Conservation (phyloP, 495 filamentous ascomycete genomes). For the Talaromyces trachyspermus region DNA sequence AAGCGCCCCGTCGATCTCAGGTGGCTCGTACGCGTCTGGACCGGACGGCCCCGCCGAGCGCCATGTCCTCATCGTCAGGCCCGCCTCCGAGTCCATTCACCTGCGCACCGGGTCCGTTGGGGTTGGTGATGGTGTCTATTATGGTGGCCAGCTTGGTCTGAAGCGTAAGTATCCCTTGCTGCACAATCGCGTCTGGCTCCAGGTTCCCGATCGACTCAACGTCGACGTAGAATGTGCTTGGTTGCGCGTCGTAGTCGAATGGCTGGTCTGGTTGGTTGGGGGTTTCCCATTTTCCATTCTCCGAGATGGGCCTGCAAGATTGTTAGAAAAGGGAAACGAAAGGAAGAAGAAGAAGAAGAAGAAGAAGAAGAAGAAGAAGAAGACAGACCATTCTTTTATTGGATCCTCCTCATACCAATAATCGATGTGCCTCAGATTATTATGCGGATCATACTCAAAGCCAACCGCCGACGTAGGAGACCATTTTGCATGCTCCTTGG, state of each 20-base stretch:
- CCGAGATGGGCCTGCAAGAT: constrained; percentile 66
- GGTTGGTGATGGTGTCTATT: constrained; percentile 61
- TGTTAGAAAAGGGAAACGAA: too few species aligned
- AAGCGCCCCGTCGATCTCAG: constrained; percentile 48
- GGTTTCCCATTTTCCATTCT: constrained; percentile 76
- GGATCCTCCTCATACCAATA: constrained; percentile 91
- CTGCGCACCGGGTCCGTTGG: constrained; percentile 34
- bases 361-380: constrained; percentile 1
- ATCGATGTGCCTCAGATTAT: constrained; percentile 81
- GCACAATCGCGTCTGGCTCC: constrained; percentile 77
- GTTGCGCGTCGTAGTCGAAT: constrained; percentile 86
- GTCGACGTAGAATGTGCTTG: constrained; percentile 81
- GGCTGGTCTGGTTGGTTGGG: constrained; percentile 72
- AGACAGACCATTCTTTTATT: constrained; percentile 76
- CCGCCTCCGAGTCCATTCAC: constrained; percentile 42
- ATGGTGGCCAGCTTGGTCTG: constrained; percentile 83
- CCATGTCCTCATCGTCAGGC: constrained; percentile 45
- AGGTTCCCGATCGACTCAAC: constrained; percentile 84
- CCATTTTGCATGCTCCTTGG: constrained; percentile 99
- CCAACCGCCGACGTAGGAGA: constrained; percentile 83
- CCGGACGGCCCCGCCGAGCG: constrained; percentile 52
- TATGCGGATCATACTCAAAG: constrained; percentile 97
- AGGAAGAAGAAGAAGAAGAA: constrained; percentile 3
- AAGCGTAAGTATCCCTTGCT: constrained; percentile 80
- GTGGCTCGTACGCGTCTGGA: constrained; percentile 53